Evolutionary conservation across 495 filamentous ascomycete species (phyloP).

Genomic region (Ramalina intermedia): DNA sequence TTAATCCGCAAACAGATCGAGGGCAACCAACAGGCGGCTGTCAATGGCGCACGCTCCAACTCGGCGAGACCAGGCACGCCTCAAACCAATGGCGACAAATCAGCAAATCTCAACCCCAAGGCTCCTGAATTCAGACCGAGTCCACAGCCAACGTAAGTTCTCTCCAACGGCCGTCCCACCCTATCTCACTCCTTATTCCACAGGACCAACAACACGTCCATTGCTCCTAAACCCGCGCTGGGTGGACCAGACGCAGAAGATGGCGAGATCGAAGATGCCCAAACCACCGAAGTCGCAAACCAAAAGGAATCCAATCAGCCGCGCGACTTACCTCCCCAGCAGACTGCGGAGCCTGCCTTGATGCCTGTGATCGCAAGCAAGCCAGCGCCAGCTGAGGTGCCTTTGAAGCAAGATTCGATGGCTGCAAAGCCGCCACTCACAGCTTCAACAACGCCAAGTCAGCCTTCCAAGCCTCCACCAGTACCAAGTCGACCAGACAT

Average conservation of each 20-base stretch:
- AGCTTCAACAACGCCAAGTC: neutral
- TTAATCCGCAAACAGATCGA: slow-evolving; percentile 13
- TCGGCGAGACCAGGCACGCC: slow-evolving; percentile 26
- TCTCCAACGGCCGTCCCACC: slow-evolving; percentile 12
- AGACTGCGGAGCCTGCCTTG: neutral
- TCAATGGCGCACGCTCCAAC: slow-evolving; percentile 15
- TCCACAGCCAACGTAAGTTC: slow-evolving; percentile 27
- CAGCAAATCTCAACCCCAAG: slow-evolving; percentile 30
- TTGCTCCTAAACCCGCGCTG: slow-evolving; percentile 17
- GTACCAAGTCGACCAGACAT: slow-evolving; percentile 8
- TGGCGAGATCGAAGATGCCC: slow-evolving; percentile 62
- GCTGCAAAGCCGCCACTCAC: neutral
- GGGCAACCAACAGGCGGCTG: neutral
- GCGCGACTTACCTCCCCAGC: neutral
- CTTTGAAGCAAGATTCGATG: neutral
- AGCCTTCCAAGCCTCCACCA: slow-evolving; percentile 1
- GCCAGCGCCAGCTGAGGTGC: neutral
- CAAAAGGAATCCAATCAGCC: neutral
- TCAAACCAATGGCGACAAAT: slow-evolving; percentile 21
- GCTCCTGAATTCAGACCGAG: slow-evolving; percentile 35
- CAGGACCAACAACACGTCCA: slow-evolving; percentile 22
- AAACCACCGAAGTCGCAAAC: slow-evolving; percentile 26
- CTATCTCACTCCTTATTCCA: slow-evolving; percentile 20
- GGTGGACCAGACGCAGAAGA: slow-evolving; percentile 52
- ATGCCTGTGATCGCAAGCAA: neutral